phyloP scores from a whole-genome alignment of 139 green algal genomes.

The Picochlorum sp. region DNA sequence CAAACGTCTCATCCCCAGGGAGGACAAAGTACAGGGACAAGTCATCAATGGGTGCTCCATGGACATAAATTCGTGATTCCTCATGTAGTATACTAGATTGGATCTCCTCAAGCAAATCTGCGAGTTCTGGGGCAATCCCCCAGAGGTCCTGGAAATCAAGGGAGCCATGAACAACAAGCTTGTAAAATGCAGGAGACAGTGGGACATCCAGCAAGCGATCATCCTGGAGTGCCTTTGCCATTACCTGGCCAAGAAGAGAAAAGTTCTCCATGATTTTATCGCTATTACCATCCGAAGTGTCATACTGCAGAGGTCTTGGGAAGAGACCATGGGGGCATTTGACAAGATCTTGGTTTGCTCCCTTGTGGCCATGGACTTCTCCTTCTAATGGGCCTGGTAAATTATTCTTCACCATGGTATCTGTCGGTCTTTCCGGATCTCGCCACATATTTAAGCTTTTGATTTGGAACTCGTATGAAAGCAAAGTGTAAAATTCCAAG shows the following conservation, averaged over 20 bases:
- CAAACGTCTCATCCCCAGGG: conserved; percentile 67
- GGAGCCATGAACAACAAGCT: conserved; percentile 40
- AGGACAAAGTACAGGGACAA: conserved; percentile 92
- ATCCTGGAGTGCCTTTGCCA: conserved; percentile 92
- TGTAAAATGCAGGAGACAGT: conserved; percentile 78
- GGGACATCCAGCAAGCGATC: conserved; percentile 84
- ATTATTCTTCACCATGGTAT: too few relatives aligned
- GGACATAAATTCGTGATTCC: conserved; percentile 42
- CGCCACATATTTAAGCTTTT: conserved; percentile 78
- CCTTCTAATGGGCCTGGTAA: too few relatives aligned
- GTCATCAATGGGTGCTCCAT: conserved; percentile 72
- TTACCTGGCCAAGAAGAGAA: conserved; percentile 69
- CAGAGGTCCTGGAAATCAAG: conserved; percentile 74
- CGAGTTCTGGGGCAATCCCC: conserved; percentile 62
- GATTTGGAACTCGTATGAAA: conserved; percentile 83
- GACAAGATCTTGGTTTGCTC: conserved; percentile 41
- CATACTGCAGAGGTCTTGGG: conserved; percentile 55
- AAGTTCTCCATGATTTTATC: conserved; percentile 52
- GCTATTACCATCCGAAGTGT: neutral
- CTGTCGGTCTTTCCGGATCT: conserved; percentile 29
- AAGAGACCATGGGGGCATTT: conserved; percentile 80
- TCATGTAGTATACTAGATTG: conserved; percentile 1
- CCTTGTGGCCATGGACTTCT: neutral
- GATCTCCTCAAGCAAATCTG: conserved; percentile 51
- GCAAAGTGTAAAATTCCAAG: conserved; percentile 96